Evolutionary conservation across 495 filamentous ascomycete species (phyloP).

Genomic region (Xylaria grammica): DNA sequence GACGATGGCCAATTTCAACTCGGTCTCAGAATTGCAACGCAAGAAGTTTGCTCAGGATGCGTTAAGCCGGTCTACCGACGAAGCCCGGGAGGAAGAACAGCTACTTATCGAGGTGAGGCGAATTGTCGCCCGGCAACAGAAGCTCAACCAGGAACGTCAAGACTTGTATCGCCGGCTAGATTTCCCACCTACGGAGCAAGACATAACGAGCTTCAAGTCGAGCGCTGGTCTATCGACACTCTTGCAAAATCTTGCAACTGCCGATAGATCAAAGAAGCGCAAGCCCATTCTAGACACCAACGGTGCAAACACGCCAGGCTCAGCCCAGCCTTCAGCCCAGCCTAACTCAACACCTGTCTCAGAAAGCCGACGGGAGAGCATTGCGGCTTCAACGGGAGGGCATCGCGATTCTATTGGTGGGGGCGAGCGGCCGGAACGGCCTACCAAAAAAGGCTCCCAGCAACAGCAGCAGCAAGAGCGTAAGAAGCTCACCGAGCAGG

Average conservation of each 20-base stretch:
- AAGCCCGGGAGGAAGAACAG: slow-evolving; percentile 88
- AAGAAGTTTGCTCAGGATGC: slow-evolving; percentile 84
- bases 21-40: slow-evolving; percentile 72
- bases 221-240: slow-evolving; percentile 79
- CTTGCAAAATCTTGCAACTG: slow-evolving; percentile 74
- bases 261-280: slow-evolving; percentile 87
- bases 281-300: slow-evolving; percentile 64
- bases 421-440: slow-evolving; percentile 41
- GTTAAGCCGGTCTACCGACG: slow-evolving; percentile 78
- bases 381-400: slow-evolving; percentile 43
- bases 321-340: slow-evolving; percentile 36
- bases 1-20: slow-evolving; percentile 83
- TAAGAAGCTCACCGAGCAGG: slow-evolving; percentile 71
- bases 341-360: slow-evolving; percentile 41
- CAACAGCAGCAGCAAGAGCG: slow-evolving; percentile 51
- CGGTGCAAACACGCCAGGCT: slow-evolving; percentile 52
- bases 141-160: slow-evolving; percentile 81
- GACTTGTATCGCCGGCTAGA: slow-evolving; percentile 92
- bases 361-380: slow-evolving; percentile 56
- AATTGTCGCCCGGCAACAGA: slow-evolving; percentile 80
- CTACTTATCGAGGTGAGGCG: slow-evolving; percentile 87
- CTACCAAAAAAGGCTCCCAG: slow-evolving; percentile 59
- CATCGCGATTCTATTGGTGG: slow-evolving; percentile 59
- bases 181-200: slow-evolving; percentile 69
- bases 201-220: slow-evolving; percentile 74